Percentiles rank a stretch among this genome's conserved stretches.
Conservation (phyloP, 2,329 filamentous ascomycete species). For the Calonectria pseudoturangicola region DNA sequence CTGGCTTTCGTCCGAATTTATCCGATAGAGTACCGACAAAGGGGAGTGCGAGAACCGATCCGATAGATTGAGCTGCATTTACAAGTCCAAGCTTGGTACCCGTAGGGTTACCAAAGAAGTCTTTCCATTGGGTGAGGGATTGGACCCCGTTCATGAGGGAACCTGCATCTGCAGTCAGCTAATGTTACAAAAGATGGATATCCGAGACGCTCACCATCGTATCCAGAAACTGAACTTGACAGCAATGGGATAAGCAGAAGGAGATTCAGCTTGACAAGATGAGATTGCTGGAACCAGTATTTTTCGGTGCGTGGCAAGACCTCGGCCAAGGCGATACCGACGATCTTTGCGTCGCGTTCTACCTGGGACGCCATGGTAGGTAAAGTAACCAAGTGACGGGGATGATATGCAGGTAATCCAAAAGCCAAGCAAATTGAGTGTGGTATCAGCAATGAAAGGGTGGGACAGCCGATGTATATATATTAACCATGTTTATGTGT, state of each 20-base stretch:
- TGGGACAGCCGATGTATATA: slow-evolving; percentile 21
- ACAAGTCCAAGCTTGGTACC: slow-evolving; percentile 57
- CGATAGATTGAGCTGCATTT: slow-evolving; percentile 58
- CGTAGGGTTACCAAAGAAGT: slow-evolving; percentile 60
- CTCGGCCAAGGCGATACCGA: slow-evolving; percentile 54
- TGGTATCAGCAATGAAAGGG: background rate
- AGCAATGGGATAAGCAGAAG: slow-evolving; percentile 65
- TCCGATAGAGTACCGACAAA: slow-evolving; percentile 61
- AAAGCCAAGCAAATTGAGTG: background rate
- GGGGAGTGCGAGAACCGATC: slow-evolving; percentile 58
- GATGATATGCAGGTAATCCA: slow-evolving; percentile 3
- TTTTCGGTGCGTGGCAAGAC: slow-evolving; percentile 63
- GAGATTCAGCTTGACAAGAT: slow-evolving; percentile 66
- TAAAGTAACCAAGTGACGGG: slow-evolving; percentile 11
- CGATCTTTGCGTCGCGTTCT: slow-evolving; percentile 50
- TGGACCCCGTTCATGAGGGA: slow-evolving; percentile 65
- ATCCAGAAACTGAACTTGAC: slow-evolving; percentile 64
- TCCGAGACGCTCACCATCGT: slow-evolving; percentile 60
- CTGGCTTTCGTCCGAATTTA: slow-evolving; percentile 60
- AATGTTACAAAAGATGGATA: background rate
- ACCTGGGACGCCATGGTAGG: slow-evolving; percentile 49
- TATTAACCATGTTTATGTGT: slow-evolving; percentile 4
- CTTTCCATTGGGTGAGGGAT: slow-evolving; percentile 61
- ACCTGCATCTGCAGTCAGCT: slow-evolving; percentile 45
- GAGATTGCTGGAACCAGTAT: slow-evolving; percentile 65